Percentiles rank a stretch among this genome's conserved stretches.
These are phyloP conservation scores for Russula virescens DNA, from an alignment of 768 basidiomycete genomes.

Conservation along the genomic window DNA sequence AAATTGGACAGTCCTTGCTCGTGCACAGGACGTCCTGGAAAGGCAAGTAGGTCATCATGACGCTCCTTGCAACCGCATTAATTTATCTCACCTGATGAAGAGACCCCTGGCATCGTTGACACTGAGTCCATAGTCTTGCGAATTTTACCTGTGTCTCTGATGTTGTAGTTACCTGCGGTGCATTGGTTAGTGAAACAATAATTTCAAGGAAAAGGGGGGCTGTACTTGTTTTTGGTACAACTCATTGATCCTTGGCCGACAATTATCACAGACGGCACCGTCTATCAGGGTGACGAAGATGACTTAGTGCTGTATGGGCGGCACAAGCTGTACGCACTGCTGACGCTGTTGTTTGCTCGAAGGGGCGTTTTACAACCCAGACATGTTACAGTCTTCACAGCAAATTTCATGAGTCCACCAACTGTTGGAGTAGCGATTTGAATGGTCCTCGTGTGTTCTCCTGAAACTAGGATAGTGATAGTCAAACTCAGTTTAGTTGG, in stretches of 20 bases:
- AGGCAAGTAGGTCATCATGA: constrained; percentile 3
- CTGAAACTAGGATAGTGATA: constrained; percentile 58
- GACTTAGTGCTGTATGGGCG: neutral
- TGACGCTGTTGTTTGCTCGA: constrained; percentile 65
- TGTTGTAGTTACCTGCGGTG: constrained; percentile 41
- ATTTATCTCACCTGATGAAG: constrained; percentile 68
- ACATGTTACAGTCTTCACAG: constrained; percentile 92
- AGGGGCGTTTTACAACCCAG: constrained; percentile 93
- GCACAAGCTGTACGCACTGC: constrained; percentile 41
- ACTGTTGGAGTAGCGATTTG: constrained; percentile 95
- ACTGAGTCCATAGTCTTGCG: constrained; percentile 96
- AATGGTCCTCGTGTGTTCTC: constrained; percentile 93
- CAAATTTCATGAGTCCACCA: constrained; percentile 98
- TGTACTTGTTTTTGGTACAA: constrained; percentile 88
- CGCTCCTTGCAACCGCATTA: constrained; percentile 16
- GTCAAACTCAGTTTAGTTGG: constrained; percentile 10
- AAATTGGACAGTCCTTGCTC: constrained; percentile 97
- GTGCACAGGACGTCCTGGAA: constrained; percentile 92
- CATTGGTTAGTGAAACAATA: neutral
- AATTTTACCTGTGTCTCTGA: constrained; percentile 87
- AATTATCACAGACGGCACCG: constrained; percentile 93
- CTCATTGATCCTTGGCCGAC: constrained; percentile 77
- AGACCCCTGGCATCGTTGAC: constrained; percentile 97
- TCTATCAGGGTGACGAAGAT: constrained; percentile 40
- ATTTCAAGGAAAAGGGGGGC: too few relatives aligned